phyloP scores from a whole-genome alignment of 225 moss, liverwort and hornwort genomes.

The Marchantia polymorpha region DNA sequence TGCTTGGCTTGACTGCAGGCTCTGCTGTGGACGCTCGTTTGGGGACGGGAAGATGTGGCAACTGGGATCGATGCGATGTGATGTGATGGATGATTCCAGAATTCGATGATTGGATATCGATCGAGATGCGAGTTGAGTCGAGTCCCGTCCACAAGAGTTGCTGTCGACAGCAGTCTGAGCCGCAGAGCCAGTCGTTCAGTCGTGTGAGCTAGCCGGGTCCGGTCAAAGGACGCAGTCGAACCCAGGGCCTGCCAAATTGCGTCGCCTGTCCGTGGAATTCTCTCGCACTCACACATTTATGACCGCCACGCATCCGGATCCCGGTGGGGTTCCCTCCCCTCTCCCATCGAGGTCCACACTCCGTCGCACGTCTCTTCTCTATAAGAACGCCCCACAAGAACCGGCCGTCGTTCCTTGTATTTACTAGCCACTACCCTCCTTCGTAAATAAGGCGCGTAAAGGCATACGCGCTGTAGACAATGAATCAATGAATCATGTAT shows the following conservation, averaged over 20 bases:
- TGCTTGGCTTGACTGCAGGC: too few relatives aligned
- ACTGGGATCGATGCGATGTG: not conserved
- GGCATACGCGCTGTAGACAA: too few relatives aligned
- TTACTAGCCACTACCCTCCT: too few relatives aligned
- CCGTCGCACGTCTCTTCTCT: not conserved
- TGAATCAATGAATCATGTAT: too few relatives aligned
- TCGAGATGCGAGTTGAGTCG: not conserved
- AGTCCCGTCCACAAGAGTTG: not conserved
- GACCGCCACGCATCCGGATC: not conserved
- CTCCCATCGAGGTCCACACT: not conserved
- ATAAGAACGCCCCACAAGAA: not conserved
- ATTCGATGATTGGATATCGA: slow-evolving; percentile 1
- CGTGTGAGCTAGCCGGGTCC: not conserved
- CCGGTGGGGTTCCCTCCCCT: too few relatives aligned
- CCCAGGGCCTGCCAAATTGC: not conserved
- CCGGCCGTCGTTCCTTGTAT: too few relatives aligned
- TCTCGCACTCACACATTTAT: not conserved
- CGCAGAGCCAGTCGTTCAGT: not conserved
- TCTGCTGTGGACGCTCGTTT: too few relatives aligned
- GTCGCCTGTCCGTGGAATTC: not conserved
- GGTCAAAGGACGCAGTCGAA: not conserved
- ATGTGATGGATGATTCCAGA: not conserved
- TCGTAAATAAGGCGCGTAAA: too few relatives aligned
- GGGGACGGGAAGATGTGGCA: too few relatives aligned
- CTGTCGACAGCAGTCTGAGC: not conserved